Percentiles rank a stretch among this genome's conserved stretches.
phyloP scores from a whole-genome alignment of 192 early-diverging fungal species.

The Pilobolus umbonatus region DNA sequence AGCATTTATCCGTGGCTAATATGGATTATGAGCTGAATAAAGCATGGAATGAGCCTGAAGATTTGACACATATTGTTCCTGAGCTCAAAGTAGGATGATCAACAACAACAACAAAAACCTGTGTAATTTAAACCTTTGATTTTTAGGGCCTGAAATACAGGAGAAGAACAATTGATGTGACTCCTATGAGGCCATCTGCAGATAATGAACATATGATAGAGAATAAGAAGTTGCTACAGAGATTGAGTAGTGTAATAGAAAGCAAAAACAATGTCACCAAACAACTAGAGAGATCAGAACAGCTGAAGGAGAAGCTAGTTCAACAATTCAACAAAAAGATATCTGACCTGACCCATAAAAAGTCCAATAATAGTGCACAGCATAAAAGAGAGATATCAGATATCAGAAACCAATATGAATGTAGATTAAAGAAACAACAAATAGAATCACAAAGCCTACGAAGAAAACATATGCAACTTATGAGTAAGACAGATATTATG shows the following conservation, averaged over 20 bases:
- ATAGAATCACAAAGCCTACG: slow-evolving; percentile 13
- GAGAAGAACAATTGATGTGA: slow-evolving; percentile 4
- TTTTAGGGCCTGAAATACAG: slow-evolving; percentile 3
- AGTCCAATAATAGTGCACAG: slow-evolving; percentile 2
- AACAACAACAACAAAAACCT: no score
- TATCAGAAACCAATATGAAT: slow-evolving; percentile 10
- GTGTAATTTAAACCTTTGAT: no score
- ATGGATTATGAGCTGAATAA: neutral
- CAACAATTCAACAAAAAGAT: slow-evolving; percentile 9
- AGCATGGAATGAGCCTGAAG: neutral
- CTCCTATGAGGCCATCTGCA: neutral
- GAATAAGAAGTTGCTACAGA: neutral
- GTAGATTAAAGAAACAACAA: slow-evolving; percentile 12
- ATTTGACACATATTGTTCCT: neutral
- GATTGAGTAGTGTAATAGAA: neutral
- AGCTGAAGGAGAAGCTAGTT: neutral
- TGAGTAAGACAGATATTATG: slow-evolving; percentile 7
- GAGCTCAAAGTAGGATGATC: neutral
- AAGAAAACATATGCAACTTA: slow-evolving; percentile 15
- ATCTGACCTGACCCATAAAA: neutral
- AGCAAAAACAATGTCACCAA: neutral
- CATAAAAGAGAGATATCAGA: slow-evolving; percentile 13
- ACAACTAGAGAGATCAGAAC: slow-evolving; percentile 11
- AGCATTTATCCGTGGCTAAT: no score
- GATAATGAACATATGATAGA: neutral